These are phyloP conservation scores for Candida mattraensis DNA, from an alignment of 805 yeast species.

Conservation along the genomic window DNA sequence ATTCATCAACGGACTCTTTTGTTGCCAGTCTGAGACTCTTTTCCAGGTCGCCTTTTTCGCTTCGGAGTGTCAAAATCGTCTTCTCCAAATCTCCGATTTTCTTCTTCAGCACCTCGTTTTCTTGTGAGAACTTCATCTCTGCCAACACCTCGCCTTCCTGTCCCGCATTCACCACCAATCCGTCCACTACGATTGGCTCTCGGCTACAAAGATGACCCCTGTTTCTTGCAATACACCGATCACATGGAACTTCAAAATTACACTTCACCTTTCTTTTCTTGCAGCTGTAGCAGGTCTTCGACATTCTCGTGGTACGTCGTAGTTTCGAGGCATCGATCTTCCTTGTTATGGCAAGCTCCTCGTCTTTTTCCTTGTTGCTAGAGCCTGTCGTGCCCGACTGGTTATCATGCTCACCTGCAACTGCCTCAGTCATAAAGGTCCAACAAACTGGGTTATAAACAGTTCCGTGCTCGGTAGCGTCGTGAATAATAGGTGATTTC, in stretches of 20 bases:
- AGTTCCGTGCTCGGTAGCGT: too few species aligned
- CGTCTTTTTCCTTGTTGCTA: too few species aligned
- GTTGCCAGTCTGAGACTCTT: too few species aligned
- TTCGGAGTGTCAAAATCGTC: slow-evolving; percentile 14
- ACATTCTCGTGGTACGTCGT: slow-evolving; percentile 34
- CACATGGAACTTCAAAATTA: slow-evolving; percentile 48
- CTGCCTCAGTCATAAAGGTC: too few species aligned
- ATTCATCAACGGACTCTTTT: background rate
- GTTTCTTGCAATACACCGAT: slow-evolving; percentile 38
- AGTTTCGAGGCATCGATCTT: slow-evolving; percentile 18
- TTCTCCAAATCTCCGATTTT: slow-evolving; percentile 30
- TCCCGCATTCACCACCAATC: slow-evolving; percentile 29
- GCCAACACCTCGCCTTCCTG: slow-evolving; percentile 15
- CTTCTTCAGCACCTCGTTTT: slow-evolving; percentile 29
- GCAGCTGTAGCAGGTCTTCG: slow-evolving; percentile 47
- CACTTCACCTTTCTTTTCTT: slow-evolving; percentile 49
- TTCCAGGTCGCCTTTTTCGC: slow-evolving; percentile 6
- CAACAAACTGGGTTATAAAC: too few species aligned
- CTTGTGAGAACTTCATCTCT: slow-evolving; percentile 27
- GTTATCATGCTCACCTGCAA: too few species aligned
- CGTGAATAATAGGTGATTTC: too few species aligned
- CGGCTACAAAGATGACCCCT: slow-evolving; percentile 32
- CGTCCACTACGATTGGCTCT: slow-evolving; percentile 37
- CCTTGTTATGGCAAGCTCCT: too few species aligned
- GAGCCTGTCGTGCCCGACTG: too few species aligned